Percentiles rank a stretch among this genome's conserved stretches.
Conservation (phyloP, 192 early-diverging fungal genomes). For the Gamsiella multidivaricata region DNA sequence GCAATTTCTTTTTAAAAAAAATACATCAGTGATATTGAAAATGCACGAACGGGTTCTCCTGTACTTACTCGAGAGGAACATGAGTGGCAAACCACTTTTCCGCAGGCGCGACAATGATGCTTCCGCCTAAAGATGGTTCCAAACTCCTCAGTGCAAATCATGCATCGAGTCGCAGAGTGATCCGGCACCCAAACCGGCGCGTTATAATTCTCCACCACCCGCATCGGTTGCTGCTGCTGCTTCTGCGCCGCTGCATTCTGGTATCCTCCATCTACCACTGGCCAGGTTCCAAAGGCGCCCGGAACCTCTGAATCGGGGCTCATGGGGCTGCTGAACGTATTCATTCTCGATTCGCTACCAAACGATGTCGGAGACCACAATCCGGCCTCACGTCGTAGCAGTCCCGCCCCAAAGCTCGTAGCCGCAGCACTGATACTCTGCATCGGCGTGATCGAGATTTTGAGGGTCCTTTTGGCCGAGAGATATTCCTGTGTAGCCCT, state of each 20-base stretch:
- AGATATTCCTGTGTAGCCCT: conserved; percentile 67
- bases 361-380: conserved; percentile 24
- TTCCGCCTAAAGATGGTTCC: conserved; percentile 70
- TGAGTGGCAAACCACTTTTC: conserved; percentile 81
- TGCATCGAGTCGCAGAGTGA: conserved; percentile 69
- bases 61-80: conserved; percentile 71
- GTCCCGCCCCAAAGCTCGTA: conserved; percentile 24
- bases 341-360: conserved; percentile 9
- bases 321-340: conserved; percentile 2
- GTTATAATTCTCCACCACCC: conserved; percentile 75
- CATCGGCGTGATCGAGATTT: conserved; percentile 55
- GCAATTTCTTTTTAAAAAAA: too few species aligned
- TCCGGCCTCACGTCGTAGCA: conserved; percentile 34
- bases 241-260: not conserved
- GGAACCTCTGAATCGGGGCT: conserved; percentile 9
- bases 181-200: conserved; percentile 83
- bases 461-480: conserved; percentile 67
- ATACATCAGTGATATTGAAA: too few species aligned
- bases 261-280: not conserved
- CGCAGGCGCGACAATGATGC: conserved; percentile 85
- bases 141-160: conserved; percentile 80
- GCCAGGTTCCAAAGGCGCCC: not conserved
- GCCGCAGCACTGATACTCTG: conserved; percentile 41
- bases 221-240: conserved; percentile 45
- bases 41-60: too few species aligned